These are phyloP conservation scores for Pseudocercospora fijiensis DNA, from an alignment of 2,329 filamentous ascomycete genomes.

Conservation along the genomic window DNA sequence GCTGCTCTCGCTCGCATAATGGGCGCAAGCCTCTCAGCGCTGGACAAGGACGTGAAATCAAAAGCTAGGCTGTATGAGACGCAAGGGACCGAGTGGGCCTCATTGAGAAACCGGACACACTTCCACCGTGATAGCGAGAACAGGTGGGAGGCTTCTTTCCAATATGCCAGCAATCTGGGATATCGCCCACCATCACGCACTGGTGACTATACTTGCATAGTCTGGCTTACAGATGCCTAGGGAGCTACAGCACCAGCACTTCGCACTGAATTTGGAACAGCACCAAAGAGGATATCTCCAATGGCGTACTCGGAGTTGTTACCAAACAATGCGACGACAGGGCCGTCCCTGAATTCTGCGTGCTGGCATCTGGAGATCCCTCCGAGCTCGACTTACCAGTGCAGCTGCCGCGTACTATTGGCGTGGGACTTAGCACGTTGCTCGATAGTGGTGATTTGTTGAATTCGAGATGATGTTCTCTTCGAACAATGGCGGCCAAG, in stretches of 20 bases:
- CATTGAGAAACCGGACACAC: no score
- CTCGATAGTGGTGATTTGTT: background rate
- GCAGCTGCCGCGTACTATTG: background rate
- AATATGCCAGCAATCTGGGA: background rate
- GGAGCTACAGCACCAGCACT: background rate
- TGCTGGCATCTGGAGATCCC: background rate
- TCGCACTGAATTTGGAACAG: background rate
- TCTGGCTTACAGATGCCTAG: background rate
- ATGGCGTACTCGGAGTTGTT: background rate
- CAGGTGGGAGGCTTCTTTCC: no score
- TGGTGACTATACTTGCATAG: background rate
- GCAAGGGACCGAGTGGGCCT: no score
- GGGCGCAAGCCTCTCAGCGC: no score
- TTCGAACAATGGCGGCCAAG: background rate
- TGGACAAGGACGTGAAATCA: no score
- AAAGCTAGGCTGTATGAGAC: no score
- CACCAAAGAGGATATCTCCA: background rate
- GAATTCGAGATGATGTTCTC: background rate
- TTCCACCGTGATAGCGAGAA: no score
- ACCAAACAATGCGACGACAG: background rate
- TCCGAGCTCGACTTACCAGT: background rate
- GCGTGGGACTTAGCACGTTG: background rate
- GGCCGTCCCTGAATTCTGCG: background rate
- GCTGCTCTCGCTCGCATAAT: no score
- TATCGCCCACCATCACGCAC: background rate